Evolutionary conservation across 495 filamentous ascomycete species (phyloP).

Genomic region (Evernia prunastri): DNA sequence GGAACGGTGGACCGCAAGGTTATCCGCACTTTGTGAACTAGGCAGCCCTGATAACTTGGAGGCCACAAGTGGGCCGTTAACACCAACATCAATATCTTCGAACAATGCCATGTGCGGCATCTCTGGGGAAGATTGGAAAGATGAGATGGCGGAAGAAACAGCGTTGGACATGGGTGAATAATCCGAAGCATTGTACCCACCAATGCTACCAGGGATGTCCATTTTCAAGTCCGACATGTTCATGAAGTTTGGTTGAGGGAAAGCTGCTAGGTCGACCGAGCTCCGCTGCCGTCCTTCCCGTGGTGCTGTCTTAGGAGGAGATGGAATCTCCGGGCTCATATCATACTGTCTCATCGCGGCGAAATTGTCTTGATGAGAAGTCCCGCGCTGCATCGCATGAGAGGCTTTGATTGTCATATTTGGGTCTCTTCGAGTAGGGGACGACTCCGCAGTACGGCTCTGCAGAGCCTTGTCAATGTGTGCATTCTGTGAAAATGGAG

Average conservation of each 20-base stretch:
- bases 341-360: constrained; percentile 25
- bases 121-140: constrained; percentile 44
- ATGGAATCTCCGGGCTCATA: constrained; percentile 40
- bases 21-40: constrained; percentile 7
- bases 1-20: constrained; percentile 26
- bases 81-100: constrained; percentile 14
- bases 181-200: constrained; percentile 37
- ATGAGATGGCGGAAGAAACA: constrained; percentile 40
- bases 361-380: constrained; percentile 41
- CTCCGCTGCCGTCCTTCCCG: constrained; percentile 24
- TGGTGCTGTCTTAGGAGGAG: constrained; percentile 42
- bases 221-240: constrained; percentile 47
- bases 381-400: constrained; percentile 43
- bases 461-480: constrained; percentile 26
- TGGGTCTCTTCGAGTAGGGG: constrained; percentile 23
- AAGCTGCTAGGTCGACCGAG: constrained; percentile 42
- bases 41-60: constrained; percentile 16
- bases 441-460: constrained; percentile 23
- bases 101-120: constrained; percentile 41
- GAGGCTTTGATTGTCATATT: constrained; percentile 34
- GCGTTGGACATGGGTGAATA: constrained; percentile 36
- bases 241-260: constrained; percentile 48
- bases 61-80: constrained; percentile 7
- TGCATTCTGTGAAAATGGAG: constrained; percentile 40
- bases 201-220: constrained; percentile 46